Base-by-base conservation (phyloP, 2,329 filamentous ascomycete genomes). In the Hortaea werneckii region DNA sequence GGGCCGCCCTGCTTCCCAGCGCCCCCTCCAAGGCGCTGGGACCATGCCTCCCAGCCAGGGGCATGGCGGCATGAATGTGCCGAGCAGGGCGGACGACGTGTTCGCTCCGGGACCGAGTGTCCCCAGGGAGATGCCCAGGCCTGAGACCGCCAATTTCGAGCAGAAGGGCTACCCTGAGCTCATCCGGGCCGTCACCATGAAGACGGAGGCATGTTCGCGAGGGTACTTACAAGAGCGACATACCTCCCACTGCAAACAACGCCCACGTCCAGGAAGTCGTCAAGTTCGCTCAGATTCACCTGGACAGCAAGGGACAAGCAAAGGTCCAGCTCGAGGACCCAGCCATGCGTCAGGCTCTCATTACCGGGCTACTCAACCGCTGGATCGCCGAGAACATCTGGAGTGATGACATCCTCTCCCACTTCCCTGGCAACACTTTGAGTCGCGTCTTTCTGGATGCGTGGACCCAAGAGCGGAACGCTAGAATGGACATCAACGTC, bases 351-450 rank as follows among this genome's bases (percentile, higher is more conserved):
- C 35, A 29, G 10, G n/a, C 26, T 7, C 11, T 52, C n/a, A 12
- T 48, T 48, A 48, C 39, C 32, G 50, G 50, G 27, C 9, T 48
- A 10, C 13, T 44, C n/a, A 41, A 43, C 37, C 29, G 32, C 32
- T 41, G 28, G 27, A 12, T 52, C 27, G 37, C 40, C 28, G 26
- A 42, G 8, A 12, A 50, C 5, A 43, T 50, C 28, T 45, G 45
- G 27, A 37, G 40, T 2, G 12, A 44, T 34, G 8, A 34, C 12
- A 6, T 41, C 20, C 6, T 41, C 40, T 41, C 20, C 27, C 20
- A 30, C 27, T 13, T 6, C 40, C 10, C 9, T 7, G 27, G 10
- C 7, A 28, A 29, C 9, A 20, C 13, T n/a, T 41, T 26, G 5
- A 29, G 13, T 27, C 37, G 12, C 29, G 11, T 34, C n/a, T 43